Evolutionary conservation across 345 rosid species (phyloP).

Genomic region (Lumnitzera racemosa): DNA sequence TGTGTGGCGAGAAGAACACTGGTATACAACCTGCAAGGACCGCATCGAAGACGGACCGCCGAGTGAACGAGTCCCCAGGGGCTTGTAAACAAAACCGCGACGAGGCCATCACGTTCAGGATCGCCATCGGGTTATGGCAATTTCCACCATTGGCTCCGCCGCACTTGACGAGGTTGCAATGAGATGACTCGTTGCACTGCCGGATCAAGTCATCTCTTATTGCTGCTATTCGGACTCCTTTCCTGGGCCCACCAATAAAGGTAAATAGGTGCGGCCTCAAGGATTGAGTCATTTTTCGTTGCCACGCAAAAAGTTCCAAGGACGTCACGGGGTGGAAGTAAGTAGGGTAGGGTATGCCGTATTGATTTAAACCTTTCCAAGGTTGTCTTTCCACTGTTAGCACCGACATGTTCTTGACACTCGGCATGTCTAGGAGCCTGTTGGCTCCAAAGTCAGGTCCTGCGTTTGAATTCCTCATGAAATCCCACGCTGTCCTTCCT

Average conservation of each 20-base stretch:
- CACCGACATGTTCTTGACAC: conserved; percentile 47
- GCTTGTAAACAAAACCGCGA: conserved; percentile 52
- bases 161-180: conserved; percentile 35
- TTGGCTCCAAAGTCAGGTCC: conserved; percentile 48
- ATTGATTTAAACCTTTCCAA: conserved; percentile 30
- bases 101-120: conserved; percentile 25
- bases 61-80: conserved; percentile 54
- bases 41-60: conserved; percentile 48
- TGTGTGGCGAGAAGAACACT: conserved; percentile 56
- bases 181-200: conserved; percentile 37
- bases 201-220: conserved; percentile 39
- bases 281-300: conserved; percentile 13
- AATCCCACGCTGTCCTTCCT: conserved; percentile 64
- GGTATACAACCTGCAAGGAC: conserved; percentile 48
- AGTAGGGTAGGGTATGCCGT: conserved; percentile 54
- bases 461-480: conserved; percentile 27
- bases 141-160: conserved; percentile 4
- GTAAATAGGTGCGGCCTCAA: conserved; percentile 38
- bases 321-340: conserved; percentile 48
- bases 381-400: conserved; percentile 50
- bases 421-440: conserved; percentile 32
- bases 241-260: conserved; percentile 47
- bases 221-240: conserved; percentile 34
- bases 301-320: conserved; percentile 35
- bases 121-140: conserved; percentile 30